Evolutionary conservation across 805 yeast genomes (phyloP), one percentile per base, ranked within the genome.

Genomic region (Barnettozyma vustinii): DNA sequence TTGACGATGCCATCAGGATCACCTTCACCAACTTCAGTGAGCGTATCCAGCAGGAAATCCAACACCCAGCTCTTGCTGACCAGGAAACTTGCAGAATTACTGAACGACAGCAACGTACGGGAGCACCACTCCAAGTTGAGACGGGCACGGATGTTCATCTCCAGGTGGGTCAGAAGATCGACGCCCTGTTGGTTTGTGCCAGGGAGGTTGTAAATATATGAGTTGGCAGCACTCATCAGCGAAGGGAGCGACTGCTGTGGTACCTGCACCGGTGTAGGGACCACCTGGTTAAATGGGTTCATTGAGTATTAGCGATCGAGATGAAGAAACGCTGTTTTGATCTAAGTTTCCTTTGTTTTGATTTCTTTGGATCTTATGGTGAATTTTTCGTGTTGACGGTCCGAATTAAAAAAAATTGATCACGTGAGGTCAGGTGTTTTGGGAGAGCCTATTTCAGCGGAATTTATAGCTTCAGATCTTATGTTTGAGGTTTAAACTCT

Each of bases 51-150:
- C n/a, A 61, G 43, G 30, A 52, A 55, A 1, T 61, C 63, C 21
- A 61, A 19, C 2, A 56, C 56, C 65, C 65, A 61, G 13, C 53
- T 52, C 2, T 52, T 52, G 16, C 52, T 51, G 13, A 60, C 43
- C 18, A 57, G 26, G 25, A 50, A 56, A 4, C 62, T 51, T 5
- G 60, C 57, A 13, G 50, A 44, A 41, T 56, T 59, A 35, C 61
- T 56, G 37, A 54, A 54, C 5, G 52, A 52, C 15, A 61, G 44
- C 2, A 61, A 35, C 0, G 59, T 61, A 20, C 51, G 53, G 4
- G 55, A 45, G 27, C 63, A 60, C 65, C 65, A 61, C n/a, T 61
- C 62, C 9, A 52, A 33, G 35, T 61, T 54, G 19, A 56, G 12
- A 7, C 57, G 50, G 2, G 62, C 64, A 15, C 46, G 49, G 27